Conservation (phyloP, 164 flowering plant genomes). For the Platanus orientalis region DNA sequence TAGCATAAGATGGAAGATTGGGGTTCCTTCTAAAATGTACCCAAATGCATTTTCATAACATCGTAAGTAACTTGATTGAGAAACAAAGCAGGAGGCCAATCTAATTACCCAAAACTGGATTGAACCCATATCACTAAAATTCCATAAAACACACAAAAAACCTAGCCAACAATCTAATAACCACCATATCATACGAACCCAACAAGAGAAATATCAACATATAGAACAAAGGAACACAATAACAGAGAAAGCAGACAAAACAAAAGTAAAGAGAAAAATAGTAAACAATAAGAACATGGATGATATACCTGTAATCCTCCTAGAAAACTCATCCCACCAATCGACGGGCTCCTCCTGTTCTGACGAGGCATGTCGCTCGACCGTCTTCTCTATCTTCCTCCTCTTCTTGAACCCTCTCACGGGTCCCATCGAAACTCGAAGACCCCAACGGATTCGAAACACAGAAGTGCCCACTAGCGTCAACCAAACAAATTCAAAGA, state of each 20-base stretch:
- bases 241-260: background rate
- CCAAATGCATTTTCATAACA: conserved; percentile 25
- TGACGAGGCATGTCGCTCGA: conserved; percentile 25
- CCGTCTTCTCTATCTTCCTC: conserved; percentile 35
- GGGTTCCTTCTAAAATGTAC: conserved; percentile 15
- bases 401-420: conserved; percentile 49
- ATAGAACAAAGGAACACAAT: background rate
- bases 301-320: conserved; percentile 43
- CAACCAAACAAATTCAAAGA: conserved; percentile 12
- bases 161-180: conserved; percentile 12
- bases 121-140: no score
- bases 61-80: conserved; percentile 6
- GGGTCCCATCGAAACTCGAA: conserved; percentile 49
- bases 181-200: conserved; percentile 5
- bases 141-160: conserved; percentile 15
- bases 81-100: conserved; percentile 11
- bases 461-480: conserved; percentile 4
- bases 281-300: conserved; percentile 11
- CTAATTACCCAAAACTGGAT: conserved; percentile 12
- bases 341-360: conserved; percentile 39
- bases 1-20: conserved; percentile 15
- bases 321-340: conserved; percentile 67
- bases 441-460: conserved; percentile 18
- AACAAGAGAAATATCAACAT: conserved; percentile 16
- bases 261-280: background rate